Base-by-base conservation (phyloP, 345 rosid genomes). In the Citrus sinensis region DNA sequence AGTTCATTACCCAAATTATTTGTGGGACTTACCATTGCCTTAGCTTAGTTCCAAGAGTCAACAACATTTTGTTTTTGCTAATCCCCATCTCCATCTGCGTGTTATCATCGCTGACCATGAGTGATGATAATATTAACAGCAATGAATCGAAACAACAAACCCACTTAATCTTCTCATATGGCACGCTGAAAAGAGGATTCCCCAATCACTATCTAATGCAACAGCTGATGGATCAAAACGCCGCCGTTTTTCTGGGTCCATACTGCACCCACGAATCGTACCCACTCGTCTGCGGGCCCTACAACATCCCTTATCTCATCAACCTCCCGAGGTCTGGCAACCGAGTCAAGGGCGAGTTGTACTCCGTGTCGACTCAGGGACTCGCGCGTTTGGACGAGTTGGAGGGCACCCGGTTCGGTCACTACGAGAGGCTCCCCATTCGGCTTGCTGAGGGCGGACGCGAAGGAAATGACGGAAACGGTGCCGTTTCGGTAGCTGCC, bases 201-300 rank as follows among this genome's bases (percentile, higher is more conserved):
- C 82, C 84, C 39, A 92, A 90, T 78, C 84, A 88, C 85, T 32
- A 70, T 70, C 82, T 88, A 14, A 70, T 87, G 74, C 71, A 85
- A 75, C 85, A 86, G 16, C 84, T 89, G n/a, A 86, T 89, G 74
- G 17, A 34, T 32, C 20, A 39, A 20, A 75, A 83, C 78, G 89
- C 88, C 66, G 95, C 97, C 62, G 84, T 83, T 39, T 80, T 10
- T 79, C 35, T 86, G 54, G 95, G 92, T 20, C 66, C 84, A 29
- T 84, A 78, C 80, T 62, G 76, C 74, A 89, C 97, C 80, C 71
- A 62, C 63, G 79, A 70, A 17, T 62, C 79, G 0, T 79, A 83
- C 88, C 97, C 98, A 22, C 97, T 92, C 29, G 91, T 94, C 30
- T 83, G 88, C 60, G 97, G 98, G 13, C 93, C 90, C 60, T 74